phyloP scores from a whole-genome alignment of 192 early-diverging fungal genomes.

The Chytriomyces sp. region DNA sequence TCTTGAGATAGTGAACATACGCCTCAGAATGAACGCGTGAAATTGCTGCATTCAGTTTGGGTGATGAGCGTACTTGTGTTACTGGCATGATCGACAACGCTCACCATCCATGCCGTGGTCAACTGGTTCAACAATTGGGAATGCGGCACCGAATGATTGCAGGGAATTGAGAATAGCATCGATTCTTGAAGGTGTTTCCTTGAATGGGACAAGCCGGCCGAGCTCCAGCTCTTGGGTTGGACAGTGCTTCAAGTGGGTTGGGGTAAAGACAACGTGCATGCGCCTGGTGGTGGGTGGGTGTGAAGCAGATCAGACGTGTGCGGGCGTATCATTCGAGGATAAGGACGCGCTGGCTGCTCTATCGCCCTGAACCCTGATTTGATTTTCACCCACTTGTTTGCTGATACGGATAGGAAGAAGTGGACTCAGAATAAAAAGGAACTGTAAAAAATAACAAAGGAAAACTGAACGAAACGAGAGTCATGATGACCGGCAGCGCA shows the following conservation, averaged over 20 bases:
- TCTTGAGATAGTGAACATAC: constrained; percentile 64
- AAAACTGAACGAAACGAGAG: neutral
- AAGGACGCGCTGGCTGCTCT: too few relatives aligned
- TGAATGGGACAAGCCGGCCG: constrained; percentile 39
- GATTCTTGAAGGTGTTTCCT: constrained; percentile 42
- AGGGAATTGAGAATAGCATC: constrained; percentile 30
- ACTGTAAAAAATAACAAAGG: too few relatives aligned
- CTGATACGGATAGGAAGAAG: too few relatives aligned
- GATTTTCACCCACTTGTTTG: too few relatives aligned
- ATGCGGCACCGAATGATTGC: neutral
- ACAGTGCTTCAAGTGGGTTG: constrained; percentile 17
- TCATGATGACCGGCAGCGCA: neutral
- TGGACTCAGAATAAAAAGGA: too few relatives aligned
- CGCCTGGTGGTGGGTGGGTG: too few relatives aligned
- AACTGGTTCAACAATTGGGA: constrained; percentile 11
- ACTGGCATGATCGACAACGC: too few relatives aligned
- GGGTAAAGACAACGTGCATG: neutral
- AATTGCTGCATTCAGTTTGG: constrained; percentile 43
- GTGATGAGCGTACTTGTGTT: too few relatives aligned
- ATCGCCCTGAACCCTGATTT: too few relatives aligned
- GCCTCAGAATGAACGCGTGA: constrained; percentile 60
- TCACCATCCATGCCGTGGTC: constrained; percentile 57
- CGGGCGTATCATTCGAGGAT: too few relatives aligned
- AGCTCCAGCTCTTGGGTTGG: constrained; percentile 37
- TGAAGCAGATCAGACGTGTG: too few relatives aligned